Evolutionary conservation across 2,329 filamentous ascomycete species (phyloP).

Genomic region (Fusarium concolor): DNA sequence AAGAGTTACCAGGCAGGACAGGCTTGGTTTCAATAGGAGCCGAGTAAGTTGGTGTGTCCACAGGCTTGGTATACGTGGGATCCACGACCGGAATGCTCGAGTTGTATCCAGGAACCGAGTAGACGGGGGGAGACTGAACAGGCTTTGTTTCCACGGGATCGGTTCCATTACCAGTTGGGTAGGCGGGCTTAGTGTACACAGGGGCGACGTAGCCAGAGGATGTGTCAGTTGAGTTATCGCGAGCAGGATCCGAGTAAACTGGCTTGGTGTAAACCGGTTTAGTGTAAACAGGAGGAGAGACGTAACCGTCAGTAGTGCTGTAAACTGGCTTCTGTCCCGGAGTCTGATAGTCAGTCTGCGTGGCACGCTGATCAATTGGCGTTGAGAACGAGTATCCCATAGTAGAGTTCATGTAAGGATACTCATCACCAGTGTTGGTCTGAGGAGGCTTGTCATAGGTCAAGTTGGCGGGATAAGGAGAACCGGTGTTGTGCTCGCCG

Average conservation of each 20-base stretch:
- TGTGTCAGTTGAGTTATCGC: constrained; percentile 27
- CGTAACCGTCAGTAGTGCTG: constrained; percentile 14
- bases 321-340: constrained; percentile 16
- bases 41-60: no score
- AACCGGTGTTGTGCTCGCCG: constrained; percentile 14
- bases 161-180: constrained; percentile 19
- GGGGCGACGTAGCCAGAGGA: constrained; percentile 22
- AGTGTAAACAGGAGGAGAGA: constrained; percentile 23
- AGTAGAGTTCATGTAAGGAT: constrained; percentile 37
- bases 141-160: constrained; percentile 17
- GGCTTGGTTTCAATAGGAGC: constrained; percentile 15
- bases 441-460: constrained; percentile 16
- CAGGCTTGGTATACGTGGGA: constrained; percentile 5
- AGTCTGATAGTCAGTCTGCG: constrained; percentile 2
- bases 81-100: background rate
- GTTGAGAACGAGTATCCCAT: constrained; percentile 19
- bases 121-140: constrained; percentile 4
- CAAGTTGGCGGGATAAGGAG: constrained; percentile 27
- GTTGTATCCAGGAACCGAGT: background rate
- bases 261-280: constrained; percentile 22
- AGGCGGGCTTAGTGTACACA: constrained; percentile 21
- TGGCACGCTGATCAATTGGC: background rate
- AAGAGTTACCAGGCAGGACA: no score
- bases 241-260: constrained; percentile 19
- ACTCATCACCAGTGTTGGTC: constrained; percentile 16